Conservation (phyloP, 2,329 filamentous ascomycete species). For the Botryosphaeria dothidea region DNA sequence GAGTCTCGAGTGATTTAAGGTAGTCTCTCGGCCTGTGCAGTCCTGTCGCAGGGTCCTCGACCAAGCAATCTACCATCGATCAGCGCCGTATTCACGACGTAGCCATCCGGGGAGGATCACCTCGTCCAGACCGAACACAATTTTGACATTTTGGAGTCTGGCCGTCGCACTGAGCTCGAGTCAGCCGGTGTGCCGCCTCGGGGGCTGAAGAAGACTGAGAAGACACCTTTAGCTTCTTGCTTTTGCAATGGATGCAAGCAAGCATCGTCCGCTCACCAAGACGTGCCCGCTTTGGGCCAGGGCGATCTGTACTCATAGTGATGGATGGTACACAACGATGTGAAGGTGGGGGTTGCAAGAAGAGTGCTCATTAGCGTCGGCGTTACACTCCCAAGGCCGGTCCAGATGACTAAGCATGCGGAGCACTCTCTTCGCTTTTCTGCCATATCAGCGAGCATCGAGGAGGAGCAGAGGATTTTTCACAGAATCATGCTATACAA, state of each 20-base stretch:
- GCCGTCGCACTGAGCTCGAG: constrained; percentile 8
- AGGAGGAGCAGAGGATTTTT: background rate
- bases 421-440: background rate
- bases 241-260: constrained; percentile 30
- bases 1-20: constrained; percentile 32
- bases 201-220: background rate
- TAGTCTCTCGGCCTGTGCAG: constrained; percentile 36
- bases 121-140: constrained; percentile 25
- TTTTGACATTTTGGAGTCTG: constrained; percentile 30
- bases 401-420: background rate
- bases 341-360: background rate
- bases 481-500: background rate
- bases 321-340: background rate
- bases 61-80: constrained; percentile 31
- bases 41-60: constrained; percentile 40
- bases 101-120: background rate
- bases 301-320: constrained; percentile 1
- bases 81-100: background rate
- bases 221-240: constrained; percentile 28
- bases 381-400: background rate
- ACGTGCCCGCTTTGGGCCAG: constrained; percentile 24
- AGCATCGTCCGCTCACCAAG: constrained; percentile 29
- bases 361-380: background rate
- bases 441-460: background rate
- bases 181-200: background rate